Evolutionary conservation across 768 basidiomycete genomes (phyloP).

Genomic region (Trametes cinnabarina): DNA sequence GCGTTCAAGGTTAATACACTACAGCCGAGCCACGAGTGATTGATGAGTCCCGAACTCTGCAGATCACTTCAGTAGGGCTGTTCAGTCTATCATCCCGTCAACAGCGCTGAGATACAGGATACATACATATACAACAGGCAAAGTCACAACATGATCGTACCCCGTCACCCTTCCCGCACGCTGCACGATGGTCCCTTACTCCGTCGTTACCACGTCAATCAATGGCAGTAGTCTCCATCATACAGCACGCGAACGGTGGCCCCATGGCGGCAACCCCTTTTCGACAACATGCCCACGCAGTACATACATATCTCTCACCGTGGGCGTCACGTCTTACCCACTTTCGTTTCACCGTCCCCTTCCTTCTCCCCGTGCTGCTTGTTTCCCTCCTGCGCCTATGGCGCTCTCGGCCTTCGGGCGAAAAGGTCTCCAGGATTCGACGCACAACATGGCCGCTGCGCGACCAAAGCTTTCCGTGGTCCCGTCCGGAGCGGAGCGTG

Average conservation of each 20-base stretch:
- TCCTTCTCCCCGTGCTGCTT: slow-evolving; percentile 10
- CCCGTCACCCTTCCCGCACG: slow-evolving; percentile 15
- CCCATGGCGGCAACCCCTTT: slow-evolving; percentile 10
- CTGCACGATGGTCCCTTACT: slow-evolving; percentile 13
- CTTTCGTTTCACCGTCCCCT: slow-evolving; percentile 8
- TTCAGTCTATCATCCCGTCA: slow-evolving; percentile 7
- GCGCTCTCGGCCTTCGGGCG: slow-evolving; percentile 19
- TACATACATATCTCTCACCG: slow-evolving; percentile 7
- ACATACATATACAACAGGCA: slow-evolving; percentile 15
- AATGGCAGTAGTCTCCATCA: slow-evolving; percentile 16
- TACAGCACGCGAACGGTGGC: slow-evolving; percentile 8
- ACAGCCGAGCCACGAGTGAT: not conserved
- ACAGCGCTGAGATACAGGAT: not conserved
- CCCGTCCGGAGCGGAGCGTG: slow-evolving; percentile 29
- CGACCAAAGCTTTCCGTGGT: slow-evolving; percentile 27
- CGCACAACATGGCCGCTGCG: slow-evolving; percentile 30
- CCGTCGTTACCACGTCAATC: slow-evolving; percentile 22
- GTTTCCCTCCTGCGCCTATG: slow-evolving; percentile 20
- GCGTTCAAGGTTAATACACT: not conserved
- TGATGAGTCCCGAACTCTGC: slow-evolving; percentile 11
- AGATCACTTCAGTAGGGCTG: slow-evolving; percentile 19
- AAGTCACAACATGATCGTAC: slow-evolving; percentile 11
- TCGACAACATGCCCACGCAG: slow-evolving; percentile 1
- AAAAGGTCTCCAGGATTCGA: slow-evolving; percentile 27
- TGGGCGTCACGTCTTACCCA: not conserved